Evolutionary conservation across 1,139 yeast species (phyloP), one percentile per base, ranked within the genome.

Genomic region (Groenewaldozyma auringiensis): DNA sequence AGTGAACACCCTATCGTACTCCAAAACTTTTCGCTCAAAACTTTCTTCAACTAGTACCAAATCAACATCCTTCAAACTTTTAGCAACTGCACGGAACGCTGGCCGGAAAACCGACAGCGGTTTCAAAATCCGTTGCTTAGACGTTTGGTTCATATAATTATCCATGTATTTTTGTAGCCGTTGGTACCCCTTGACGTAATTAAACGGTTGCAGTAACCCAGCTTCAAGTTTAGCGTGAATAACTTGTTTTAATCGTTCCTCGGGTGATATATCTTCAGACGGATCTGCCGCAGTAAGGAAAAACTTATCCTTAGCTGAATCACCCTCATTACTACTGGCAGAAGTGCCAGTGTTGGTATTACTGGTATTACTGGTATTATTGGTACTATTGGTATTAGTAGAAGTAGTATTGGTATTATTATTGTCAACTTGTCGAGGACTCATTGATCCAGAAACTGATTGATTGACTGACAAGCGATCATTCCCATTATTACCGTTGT

Each of bases 221-320:
- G 98, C 98, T 60, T 87, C 95, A 38, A 89, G 69, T 59, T 92
- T 92, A 14, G 98, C 97, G 58, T 86, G 84, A 57, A 92, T 89
- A n/a, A 92, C 97, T 61, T 88, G 94, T 59, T 87, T 87, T 55
- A 92, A 72, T 53, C 96, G 74, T 60, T 89, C 97, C 62, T 89
- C 97, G 0, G 97, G 96, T 0, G 95, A 85, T 36, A 85, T 83
- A 57, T 87, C 96, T 0, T 94, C 87, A 0, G 95, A 84, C 1
- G 98, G 98, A 61, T 92, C 97, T 0, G 97, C 97, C 0, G 98
- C 97, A 0, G 97, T 89, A 46, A 92, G 69, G 68, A 92, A 89
- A 66, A 92, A 92, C 65, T 88, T 88, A 62, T 89, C 97, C 53
- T 89, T 74, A 1, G 96, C 95, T 1, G 94, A 81, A 54, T 82